These are phyloP conservation scores for Pseudonitzschia pungens DNA, from an alignment of 108 stramenopile genomes.

Conservation along the genomic window DNA sequence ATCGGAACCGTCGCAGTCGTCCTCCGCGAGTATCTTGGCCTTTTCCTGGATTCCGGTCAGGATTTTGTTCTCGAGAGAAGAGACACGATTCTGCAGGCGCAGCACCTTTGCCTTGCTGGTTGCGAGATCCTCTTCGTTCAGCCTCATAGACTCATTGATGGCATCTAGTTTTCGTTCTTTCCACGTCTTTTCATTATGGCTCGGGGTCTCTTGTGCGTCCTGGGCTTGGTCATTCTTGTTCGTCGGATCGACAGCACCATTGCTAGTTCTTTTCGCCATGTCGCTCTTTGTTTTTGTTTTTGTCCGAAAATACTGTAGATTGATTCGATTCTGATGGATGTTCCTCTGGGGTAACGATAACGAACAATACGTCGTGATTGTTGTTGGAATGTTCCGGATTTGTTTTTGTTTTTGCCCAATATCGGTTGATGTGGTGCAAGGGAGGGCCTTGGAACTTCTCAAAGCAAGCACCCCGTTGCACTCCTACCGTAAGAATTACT, in stretches of 20 bases:
- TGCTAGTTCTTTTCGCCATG: neutral
- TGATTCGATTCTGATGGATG: no score
- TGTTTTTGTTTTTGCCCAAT: no score
- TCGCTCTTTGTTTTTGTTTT: no score
- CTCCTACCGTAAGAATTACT: no score
- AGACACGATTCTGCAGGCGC: neutral
- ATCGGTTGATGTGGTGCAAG: no score
- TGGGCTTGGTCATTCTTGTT: neutral
- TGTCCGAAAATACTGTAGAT: no score
- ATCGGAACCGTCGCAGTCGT: neutral
- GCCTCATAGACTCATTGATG: neutral
- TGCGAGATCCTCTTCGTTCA: neutral
- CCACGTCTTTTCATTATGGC: neutral
- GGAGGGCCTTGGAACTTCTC: no score
- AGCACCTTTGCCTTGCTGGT: neutral
- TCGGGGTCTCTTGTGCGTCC: neutral
- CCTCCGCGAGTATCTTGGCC: neutral
- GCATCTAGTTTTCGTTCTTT: neutral
- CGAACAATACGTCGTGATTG: no score
- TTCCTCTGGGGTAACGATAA: no score
- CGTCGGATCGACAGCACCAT: neutral
- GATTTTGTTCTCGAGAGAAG: neutral
- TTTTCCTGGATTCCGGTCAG: neutral
- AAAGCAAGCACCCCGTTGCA: no score
- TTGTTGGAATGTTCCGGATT: no score